A percentile compares a stretch with the other conserved stretches of the same genome.
phyloP scores from a whole-genome alignment of 768 basidiomycete genomes.

The Ephemerocybe angulata region DNA sequence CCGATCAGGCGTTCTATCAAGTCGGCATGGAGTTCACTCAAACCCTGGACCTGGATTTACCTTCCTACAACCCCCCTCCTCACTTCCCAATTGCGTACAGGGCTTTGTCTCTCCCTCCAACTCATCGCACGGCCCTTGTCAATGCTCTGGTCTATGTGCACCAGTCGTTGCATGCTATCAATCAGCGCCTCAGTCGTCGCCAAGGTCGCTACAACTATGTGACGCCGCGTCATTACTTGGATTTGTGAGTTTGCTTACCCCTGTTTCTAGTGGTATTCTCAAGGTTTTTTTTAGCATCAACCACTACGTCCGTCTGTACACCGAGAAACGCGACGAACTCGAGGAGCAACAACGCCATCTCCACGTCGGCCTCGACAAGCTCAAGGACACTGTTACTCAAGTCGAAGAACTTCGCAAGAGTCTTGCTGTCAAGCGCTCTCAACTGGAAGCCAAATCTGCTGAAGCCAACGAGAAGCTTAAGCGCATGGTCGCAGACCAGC shows the following conservation, averaged over 20 bases:
- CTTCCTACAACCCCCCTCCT: conserved; percentile 72
- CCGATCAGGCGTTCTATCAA: conserved; percentile 97
- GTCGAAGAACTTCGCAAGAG: conserved; percentile 96
- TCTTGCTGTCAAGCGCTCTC: conserved; percentile 88
- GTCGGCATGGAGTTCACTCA: conserved; percentile 97
- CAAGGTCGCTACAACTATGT: conserved; percentile 97
- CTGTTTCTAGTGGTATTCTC: conserved; percentile 3
- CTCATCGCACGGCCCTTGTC: conserved; percentile 86
- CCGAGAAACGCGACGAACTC: conserved; percentile 94
- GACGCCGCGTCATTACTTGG: conserved; percentile 95
- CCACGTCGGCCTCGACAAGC: conserved; percentile 96
- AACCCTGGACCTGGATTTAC: conserved; percentile 85
- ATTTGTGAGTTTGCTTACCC: conserved; percentile 87
- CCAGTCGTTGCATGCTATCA: conserved; percentile 83
- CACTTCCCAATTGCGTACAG: conserved; percentile 91
- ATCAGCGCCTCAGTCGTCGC: conserved; percentile 80
- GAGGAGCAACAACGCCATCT: conserved; percentile 99
- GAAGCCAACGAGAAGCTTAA: conserved; percentile 97
- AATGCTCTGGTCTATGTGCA: conserved; percentile 94
- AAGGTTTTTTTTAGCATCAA: conserved; percentile 64
- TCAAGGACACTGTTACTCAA: conserved; percentile 92
- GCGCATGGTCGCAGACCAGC: conserved; percentile 97
- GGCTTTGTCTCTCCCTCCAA: conserved; percentile 77
- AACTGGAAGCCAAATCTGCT: conserved; percentile 88
- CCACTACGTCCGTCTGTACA: conserved; percentile 92